Base-by-base conservation (phyloP, 1,284 basidiomycete genomes). In the Cutaneotrichosporon sp. region DNA sequence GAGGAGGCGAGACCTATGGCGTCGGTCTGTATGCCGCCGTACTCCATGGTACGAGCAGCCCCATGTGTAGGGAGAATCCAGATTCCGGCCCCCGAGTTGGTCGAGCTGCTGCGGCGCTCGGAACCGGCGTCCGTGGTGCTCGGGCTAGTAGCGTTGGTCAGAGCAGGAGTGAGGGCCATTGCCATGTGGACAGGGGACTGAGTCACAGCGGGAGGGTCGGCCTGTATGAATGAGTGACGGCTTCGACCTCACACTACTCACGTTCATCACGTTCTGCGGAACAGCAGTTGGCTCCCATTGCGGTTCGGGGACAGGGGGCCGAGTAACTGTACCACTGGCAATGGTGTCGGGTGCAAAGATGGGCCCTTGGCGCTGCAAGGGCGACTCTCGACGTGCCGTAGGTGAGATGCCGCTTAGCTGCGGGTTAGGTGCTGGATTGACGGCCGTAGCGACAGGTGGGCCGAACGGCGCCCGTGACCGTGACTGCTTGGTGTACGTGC, bases 401-500 rank as follows among this genome's bases (percentile, higher is more conserved):
- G 38, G 38, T 8, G 38, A 41, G 38, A 41, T 41, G 14, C 38
- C 38, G 24, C 22, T 25, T 16, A 25, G 22, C 12, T 4, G 24
- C 24, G 11, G 12, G 24, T 24, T 41, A 24, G 38, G 11, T 6
- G 26, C 22, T 9, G 12, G 22, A 7, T 41, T 24, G 16, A 41
- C 24, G 4, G 11, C 38, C 16, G 38, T 41, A 12, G 38, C n/a
- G 5, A 41, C 22, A 26, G 38, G 38, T 16, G 38, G 38, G 11
- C 20, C 38, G 14, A 41, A 41, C 29, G 24, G 22, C 38, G 38
- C 38, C 22, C 45, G 44, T 14, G 35, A 55, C 26, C 63, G 61
- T 31, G 59, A 61, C 14, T 88, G 87, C 66, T 90, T 90, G 75
- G 87, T 83, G 68, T 85, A 91, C 0, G 87, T 88, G 75, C 89